These are phyloP conservation scores for Coemansia reversa DNA, from an alignment of 192 early-diverging fungal genomes.

Conservation along the genomic window DNA sequence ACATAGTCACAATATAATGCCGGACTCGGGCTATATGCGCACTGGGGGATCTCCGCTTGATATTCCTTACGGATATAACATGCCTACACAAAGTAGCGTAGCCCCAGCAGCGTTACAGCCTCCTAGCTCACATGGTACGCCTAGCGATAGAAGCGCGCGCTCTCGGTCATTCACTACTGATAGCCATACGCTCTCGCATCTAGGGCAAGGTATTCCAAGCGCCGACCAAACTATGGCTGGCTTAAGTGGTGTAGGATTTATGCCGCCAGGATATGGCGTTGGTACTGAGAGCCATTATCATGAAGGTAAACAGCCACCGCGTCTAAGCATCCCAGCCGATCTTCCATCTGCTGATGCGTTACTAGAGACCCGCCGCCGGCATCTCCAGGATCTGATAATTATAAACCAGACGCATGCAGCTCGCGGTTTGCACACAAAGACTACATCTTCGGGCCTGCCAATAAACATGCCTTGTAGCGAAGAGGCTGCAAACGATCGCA, in stretches of 20 bases:
- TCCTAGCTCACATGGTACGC: neutral
- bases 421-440: slow-evolving; percentile 21
- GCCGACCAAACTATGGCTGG: slow-evolving; percentile 6
- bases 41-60: slow-evolving; percentile 5
- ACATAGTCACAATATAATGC: slow-evolving; percentile 15
- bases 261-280: neutral
- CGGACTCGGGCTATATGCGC: slow-evolving; percentile 14
- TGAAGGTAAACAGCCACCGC: neutral
- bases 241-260: neutral
- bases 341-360: slow-evolving; percentile 31
- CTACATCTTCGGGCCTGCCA: neutral
- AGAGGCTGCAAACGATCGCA: neutral
- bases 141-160: slow-evolving; percentile 8
- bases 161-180: slow-evolving; percentile 33
- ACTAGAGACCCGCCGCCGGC: slow-evolving; percentile 42
- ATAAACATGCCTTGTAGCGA: neutral
- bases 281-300: neutral
- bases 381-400: slow-evolving; percentile 44
- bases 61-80: neutral
- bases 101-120: slow-evolving; percentile 7
- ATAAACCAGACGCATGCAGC: slow-evolving; percentile 46
- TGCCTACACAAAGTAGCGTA: slow-evolving; percentile 1
- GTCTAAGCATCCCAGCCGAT: neutral
- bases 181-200: slow-evolving; percentile 16
- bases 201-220: slow-evolving; percentile 5